Conservation (phyloP, 2,329 filamentous ascomycete species). For the Aureobasidium leucospermi region DNA sequence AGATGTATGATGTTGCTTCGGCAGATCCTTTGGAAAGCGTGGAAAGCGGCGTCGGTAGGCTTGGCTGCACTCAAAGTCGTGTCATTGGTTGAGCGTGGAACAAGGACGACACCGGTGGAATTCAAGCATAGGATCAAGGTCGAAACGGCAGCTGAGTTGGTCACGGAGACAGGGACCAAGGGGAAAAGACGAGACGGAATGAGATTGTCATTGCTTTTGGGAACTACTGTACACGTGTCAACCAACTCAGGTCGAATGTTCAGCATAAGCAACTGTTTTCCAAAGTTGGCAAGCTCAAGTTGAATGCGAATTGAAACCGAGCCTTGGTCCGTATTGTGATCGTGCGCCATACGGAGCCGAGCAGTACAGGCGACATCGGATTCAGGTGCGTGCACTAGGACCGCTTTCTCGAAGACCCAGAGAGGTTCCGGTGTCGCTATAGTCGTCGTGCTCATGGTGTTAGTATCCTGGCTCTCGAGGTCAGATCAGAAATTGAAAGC, state of each 20-base stretch:
- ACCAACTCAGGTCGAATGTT: not conserved
- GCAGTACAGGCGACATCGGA: not conserved
- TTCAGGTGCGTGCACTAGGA: not conserved
- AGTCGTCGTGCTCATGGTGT: not conserved
- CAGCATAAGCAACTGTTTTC: not conserved
- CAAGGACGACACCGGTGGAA: not conserved
- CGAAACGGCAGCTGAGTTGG: not conserved
- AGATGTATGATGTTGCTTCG: slow-evolving; percentile 2
- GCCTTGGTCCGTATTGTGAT: not conserved
- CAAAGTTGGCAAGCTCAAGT: not conserved
- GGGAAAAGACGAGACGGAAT: not conserved
- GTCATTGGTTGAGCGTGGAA: not conserved
- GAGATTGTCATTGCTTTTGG: not conserved
- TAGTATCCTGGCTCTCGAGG: not conserved
- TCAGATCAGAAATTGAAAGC: not conserved
- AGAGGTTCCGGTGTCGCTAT: not conserved
- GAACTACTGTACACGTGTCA: slow-evolving; percentile 8
- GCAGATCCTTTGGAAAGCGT: not conserved
- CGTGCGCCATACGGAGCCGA: not conserved
- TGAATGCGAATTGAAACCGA: not conserved
- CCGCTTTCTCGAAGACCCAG: slow-evolving; percentile 3
- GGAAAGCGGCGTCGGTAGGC: not conserved
- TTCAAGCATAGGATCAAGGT: not conserved
- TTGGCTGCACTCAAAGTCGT: not conserved
- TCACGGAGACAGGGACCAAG: slow-evolving; percentile 6